Base-by-base conservation (phyloP, 495 filamentous ascomycete species). In the Neurospora cerealis region DNA sequence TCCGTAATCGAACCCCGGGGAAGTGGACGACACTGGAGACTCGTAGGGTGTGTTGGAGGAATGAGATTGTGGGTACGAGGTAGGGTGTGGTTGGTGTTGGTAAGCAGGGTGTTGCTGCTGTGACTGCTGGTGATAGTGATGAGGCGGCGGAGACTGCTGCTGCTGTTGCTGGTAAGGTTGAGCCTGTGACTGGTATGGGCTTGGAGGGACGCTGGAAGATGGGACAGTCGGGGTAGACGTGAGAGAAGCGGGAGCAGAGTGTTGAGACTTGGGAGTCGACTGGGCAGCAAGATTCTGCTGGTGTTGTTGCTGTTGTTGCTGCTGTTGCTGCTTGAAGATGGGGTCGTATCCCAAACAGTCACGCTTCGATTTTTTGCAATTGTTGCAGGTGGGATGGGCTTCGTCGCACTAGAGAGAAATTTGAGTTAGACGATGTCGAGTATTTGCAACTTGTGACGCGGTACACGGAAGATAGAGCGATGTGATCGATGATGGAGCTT, bases 311-410 rank as follows among this genome's bases (percentile, higher is more conserved):
- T 42, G 74, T 79, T 77, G 80, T 76, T 80, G 76, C 79, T 77
- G 89, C 69, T 92, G 90, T 78, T 94, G 92, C 78, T 91, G 89
- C 82, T 97, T 96, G 85, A 99, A 99, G 74, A 98, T 96, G 44
- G 96, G 96, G 81, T 99, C 96, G 89, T 99, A 99, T 66, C 96
- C 96, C 70, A 97, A 82, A 80, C 96, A 99, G 79, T 98, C 96
- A 77, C 96, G 93, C 83, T 98, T 98, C 79, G 94, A 97, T 83
- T 98, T 99, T 80, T 95, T 92, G 84, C 96, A 99, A 83, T 99
- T 99, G 79, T 95, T 91, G 86, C 96, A 99, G 69, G 91, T 89
- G 9, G 96, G 96, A 83, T 98, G 95, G 37, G 88, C 89, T 86
- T 99, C 96, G 87, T 99, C 96, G 85, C 96, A 99, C 96, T 99